Conservation (phyloP, 2,329 filamentous ascomycete genomes). For the Neofusicoccum sp. region DNA sequence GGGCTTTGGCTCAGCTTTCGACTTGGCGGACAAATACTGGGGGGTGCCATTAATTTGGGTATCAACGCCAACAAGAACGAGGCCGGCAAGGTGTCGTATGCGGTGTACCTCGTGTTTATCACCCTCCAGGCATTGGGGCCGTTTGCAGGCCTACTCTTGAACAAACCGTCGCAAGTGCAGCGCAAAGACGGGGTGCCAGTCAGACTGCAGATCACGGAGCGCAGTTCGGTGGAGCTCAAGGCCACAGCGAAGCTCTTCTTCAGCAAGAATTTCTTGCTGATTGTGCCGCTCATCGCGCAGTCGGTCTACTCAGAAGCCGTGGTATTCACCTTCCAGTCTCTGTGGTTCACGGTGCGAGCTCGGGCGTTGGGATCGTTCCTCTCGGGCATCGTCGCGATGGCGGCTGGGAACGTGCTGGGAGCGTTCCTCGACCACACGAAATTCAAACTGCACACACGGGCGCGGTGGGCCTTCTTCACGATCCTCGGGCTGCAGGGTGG, state of each 20-base stretch:
- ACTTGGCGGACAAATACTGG: constrained; percentile 65
- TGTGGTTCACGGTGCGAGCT: constrained; percentile 70
- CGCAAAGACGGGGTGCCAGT: constrained; percentile 65
- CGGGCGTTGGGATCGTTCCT: constrained; percentile 70
- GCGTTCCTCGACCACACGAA: constrained; percentile 59
- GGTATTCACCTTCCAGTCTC: constrained; percentile 64
- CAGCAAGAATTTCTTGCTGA: constrained; percentile 60
- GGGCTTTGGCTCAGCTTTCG: constrained; percentile 67
- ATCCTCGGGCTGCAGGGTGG: constrained; percentile 61
- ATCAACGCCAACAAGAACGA: constrained; percentile 58
- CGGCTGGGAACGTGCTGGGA: constrained; percentile 64
- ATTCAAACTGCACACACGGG: constrained; percentile 54
- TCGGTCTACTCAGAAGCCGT: constrained; percentile 70
- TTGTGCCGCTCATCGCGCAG: constrained; percentile 67
- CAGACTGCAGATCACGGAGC: constrained; percentile 56
- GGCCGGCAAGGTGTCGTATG: constrained; percentile 66
- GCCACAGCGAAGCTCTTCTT: constrained; percentile 59
- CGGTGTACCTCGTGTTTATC: constrained; percentile 69
- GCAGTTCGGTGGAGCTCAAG: constrained; percentile 59
- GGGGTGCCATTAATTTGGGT: constrained; percentile 69
- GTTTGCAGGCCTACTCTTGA: constrained; percentile 63
- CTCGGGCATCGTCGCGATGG: constrained; percentile 65
- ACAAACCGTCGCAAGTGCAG: constrained; percentile 60
- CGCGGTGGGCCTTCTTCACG: constrained; percentile 54
- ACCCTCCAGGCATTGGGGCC: constrained; percentile 65